These are phyloP conservation scores for Isatis lusitanica DNA, from an alignment of 441 rosid species.

Conservation along the genomic window DNA sequence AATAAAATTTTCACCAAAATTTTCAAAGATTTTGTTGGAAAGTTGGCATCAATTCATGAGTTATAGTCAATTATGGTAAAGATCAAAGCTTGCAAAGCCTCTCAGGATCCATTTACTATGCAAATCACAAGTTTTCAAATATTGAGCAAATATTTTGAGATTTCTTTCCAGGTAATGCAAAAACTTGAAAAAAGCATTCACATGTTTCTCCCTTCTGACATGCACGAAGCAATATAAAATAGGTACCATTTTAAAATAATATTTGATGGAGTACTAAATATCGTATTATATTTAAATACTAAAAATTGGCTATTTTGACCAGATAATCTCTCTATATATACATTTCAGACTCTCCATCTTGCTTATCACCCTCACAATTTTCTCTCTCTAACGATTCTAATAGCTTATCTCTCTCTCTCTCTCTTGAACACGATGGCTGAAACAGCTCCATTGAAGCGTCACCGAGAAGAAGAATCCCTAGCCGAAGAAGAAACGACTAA, in stretches of 20 bases:
- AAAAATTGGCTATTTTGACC: slow-evolving; percentile 19
- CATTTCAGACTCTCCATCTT: slow-evolving; percentile 18
- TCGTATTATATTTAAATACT: slow-evolving; percentile 1
- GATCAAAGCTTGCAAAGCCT: slow-evolving; percentile 14
- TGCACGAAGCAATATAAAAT: slow-evolving; percentile 21
- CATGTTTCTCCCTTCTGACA: slow-evolving; percentile 30
- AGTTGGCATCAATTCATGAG: neutral
- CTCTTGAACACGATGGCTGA: slow-evolving; percentile 16
- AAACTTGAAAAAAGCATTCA: slow-evolving; percentile 14
- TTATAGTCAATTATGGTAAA: neutral
- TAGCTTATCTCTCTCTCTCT: slow-evolving; percentile 1
- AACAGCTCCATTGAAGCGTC: slow-evolving; percentile 46
- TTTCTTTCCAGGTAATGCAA: slow-evolving; percentile 19
- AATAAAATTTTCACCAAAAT: neutral
- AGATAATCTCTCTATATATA: slow-evolving; percentile 23
- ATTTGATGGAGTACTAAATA: neutral
- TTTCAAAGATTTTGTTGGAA: neutral
- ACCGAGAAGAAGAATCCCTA: slow-evolving; percentile 43
- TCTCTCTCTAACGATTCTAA: slow-evolving; percentile 18
- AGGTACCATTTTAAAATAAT: neutral
- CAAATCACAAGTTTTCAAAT: neutral
- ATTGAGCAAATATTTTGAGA: slow-evolving; percentile 4
- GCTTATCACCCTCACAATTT: slow-evolving; percentile 11
- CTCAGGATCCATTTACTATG: slow-evolving; percentile 22
- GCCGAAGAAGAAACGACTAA: slow-evolving; percentile 43